These are phyloP conservation scores for Xylaria digitata DNA, from an alignment of 2,329 filamentous ascomycete species.

Conservation along the genomic window DNA sequence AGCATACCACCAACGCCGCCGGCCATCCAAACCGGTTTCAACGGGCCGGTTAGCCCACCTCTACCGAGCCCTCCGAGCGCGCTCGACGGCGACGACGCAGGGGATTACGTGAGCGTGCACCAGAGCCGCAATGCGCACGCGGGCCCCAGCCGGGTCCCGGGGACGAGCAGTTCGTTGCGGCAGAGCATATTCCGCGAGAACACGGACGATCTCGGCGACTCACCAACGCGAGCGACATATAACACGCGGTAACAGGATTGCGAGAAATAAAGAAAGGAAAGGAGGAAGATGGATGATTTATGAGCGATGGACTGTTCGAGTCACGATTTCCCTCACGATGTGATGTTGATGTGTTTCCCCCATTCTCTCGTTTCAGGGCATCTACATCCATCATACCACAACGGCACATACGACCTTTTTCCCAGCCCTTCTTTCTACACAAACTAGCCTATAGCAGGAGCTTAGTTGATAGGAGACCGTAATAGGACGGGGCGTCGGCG, in stretches of 20 bases:
- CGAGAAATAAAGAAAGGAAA: neutral
- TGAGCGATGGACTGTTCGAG: neutral
- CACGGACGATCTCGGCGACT: constrained; percentile 41
- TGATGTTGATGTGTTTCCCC: neutral
- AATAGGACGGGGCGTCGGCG: neutral
- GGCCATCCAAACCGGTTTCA: constrained; percentile 15
- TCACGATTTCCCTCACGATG: neutral
- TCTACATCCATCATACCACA: neutral
- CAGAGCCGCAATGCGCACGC: constrained; percentile 1
- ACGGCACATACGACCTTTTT: neutral
- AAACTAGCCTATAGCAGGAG: neutral
- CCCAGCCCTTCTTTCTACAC: neutral
- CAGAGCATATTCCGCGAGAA: constrained; percentile 46
- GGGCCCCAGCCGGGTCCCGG: neutral
- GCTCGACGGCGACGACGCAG: constrained; percentile 17
- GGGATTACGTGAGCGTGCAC: constrained; percentile 34
- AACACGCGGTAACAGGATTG: constrained; percentile 25
- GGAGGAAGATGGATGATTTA: neutral
- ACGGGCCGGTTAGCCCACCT: constrained; percentile 28
- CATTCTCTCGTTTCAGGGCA: constrained; percentile 3
- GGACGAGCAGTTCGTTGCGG: constrained; percentile 31
- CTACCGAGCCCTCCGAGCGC: constrained; percentile 40
- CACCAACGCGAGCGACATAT: neutral
- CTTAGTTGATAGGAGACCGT: neutral
- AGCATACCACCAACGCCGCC: constrained; percentile 32